Percentiles rank a stretch among this genome's conserved stretches.
Evolutionary conservation across 179 eudicot genomes (phyloP).

Genomic region (Camellia oleifera): DNA sequence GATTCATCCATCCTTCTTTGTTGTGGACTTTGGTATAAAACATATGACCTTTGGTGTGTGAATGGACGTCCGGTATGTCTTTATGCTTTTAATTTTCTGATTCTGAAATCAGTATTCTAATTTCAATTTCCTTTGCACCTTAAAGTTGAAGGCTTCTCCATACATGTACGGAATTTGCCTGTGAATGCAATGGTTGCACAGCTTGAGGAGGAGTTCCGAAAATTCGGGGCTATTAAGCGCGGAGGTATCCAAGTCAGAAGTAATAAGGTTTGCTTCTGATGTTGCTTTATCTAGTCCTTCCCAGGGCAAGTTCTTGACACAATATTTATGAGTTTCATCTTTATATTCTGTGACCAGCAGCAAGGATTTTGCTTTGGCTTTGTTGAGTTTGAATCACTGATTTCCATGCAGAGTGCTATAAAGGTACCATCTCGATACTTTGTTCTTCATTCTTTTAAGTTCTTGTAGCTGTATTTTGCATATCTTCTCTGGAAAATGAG

Average conservation of each 20-base stretch:
- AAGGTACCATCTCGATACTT: slow-evolving; percentile 39
- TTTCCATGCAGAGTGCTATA: slow-evolving; percentile 57
- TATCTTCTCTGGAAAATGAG: background rate
- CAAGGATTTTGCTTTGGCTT: slow-evolving; percentile 81
- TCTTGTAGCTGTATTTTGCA: background rate
- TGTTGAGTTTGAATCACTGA: slow-evolving; percentile 61
- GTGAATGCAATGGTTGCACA: slow-evolving; percentile 14
- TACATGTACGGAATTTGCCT: slow-evolving; percentile 54
- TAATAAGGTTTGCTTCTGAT: too few relatives aligned
- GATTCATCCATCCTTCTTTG: too few relatives aligned
- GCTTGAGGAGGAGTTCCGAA: background rate
- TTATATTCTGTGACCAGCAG: slow-evolving; percentile 30
- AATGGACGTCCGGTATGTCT: too few relatives aligned
- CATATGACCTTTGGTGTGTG: too few relatives aligned
- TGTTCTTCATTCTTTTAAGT: background rate
- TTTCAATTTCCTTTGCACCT: background rate
- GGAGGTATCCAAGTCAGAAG: slow-evolving; percentile 36
- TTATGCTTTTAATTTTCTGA: background rate
- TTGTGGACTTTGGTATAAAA: background rate
- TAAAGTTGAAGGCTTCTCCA: too few relatives aligned
- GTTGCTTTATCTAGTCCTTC: background rate
- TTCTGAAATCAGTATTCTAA: too few relatives aligned
- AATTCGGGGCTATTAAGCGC: slow-evolving; percentile 33
- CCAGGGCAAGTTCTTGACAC: background rate
- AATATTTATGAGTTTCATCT: slow-evolving; percentile 12